Percentiles rank a stretch among this genome's conserved stretches.
Conservation (phyloP, 1,284 basidiomycete genomes). For the Fistulinella cinereoalba region DNA sequence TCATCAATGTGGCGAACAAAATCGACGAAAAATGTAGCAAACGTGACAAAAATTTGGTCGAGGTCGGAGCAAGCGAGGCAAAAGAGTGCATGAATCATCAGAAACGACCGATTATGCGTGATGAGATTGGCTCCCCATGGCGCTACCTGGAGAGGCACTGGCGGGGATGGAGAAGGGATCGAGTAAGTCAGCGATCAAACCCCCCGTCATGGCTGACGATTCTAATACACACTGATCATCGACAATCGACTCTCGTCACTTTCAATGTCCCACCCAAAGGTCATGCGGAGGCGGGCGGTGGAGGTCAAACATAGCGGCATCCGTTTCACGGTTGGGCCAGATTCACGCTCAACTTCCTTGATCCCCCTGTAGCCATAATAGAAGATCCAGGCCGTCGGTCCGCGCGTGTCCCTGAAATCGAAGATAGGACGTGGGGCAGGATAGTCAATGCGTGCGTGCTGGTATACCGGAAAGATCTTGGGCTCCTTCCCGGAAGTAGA, state of each 20-base stretch:
- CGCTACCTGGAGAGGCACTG: constrained; percentile 12
- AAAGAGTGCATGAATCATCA: constrained; percentile 19
- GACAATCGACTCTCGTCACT: constrained; percentile 9
- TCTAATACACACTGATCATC: constrained; percentile 2
- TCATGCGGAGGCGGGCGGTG: constrained; percentile 9
- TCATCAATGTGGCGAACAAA: constrained; percentile 4
- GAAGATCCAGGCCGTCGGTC: constrained; percentile 10
- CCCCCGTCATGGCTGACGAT: too few species aligned
- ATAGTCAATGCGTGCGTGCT: background rate
- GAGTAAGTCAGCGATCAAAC: too few species aligned
- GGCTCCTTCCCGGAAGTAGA: constrained; percentile 16
- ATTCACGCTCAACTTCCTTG: constrained; percentile 9
- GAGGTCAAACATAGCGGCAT: constrained; percentile 13
- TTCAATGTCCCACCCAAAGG: constrained; percentile 9
- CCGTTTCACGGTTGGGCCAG: constrained; percentile 4
- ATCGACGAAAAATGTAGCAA: constrained; percentile 10
- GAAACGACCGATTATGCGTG: constrained; percentile 11
- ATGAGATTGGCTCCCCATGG: constrained; percentile 12
- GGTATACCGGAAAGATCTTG: constrained; percentile 3
- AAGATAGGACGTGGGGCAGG: constrained; percentile 3
- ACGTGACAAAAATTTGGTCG: constrained; percentile 10
- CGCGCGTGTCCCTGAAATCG: constrained; percentile 3
- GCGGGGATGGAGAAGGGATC: too few species aligned
- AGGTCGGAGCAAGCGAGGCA: constrained; percentile 7
- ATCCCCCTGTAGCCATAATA: constrained; percentile 11